These are phyloP conservation scores for Lactarius evosmus DNA, from an alignment of 768 basidiomycete genomes.

Conservation along the genomic window DNA sequence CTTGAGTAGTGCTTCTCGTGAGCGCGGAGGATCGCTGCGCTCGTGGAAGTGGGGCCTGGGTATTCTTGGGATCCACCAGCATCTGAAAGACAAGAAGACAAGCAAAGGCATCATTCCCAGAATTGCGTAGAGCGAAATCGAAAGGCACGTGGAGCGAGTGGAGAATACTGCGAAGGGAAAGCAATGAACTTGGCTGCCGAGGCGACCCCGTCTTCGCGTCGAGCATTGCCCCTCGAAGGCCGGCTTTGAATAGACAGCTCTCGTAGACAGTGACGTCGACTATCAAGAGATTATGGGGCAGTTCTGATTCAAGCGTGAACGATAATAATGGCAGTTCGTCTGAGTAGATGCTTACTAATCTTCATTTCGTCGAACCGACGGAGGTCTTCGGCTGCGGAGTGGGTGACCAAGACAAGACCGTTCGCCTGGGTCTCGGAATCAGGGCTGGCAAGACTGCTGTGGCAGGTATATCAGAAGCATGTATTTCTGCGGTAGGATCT, in stretches of 20 bases:
- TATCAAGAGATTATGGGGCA: slow-evolving; percentile 69
- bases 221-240: slow-evolving; percentile 57
- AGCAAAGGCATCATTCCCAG: slow-evolving; percentile 81
- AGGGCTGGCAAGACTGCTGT: slow-evolving; percentile 69
- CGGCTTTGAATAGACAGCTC: slow-evolving; percentile 54
- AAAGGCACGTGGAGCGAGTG: slow-evolving; percentile 49
- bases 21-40: not conserved
- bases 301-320: slow-evolving; percentile 41
- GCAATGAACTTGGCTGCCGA: slow-evolving; percentile 49
- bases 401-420: slow-evolving; percentile 67
- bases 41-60: slow-evolving; percentile 32
- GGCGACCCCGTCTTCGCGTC: slow-evolving; percentile 55
- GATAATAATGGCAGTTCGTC: slow-evolving; percentile 7
- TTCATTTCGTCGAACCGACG: slow-evolving; percentile 72
- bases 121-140: slow-evolving; percentile 55
- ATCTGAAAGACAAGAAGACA: slow-evolving; percentile 64
- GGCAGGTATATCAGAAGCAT: slow-evolving; percentile 5
- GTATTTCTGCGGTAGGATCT: not conserved
- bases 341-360: slow-evolving; percentile 54
- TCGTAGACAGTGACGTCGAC: slow-evolving; percentile 67
- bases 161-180: slow-evolving; percentile 65
- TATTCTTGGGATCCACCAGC: slow-evolving; percentile 55
- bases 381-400: slow-evolving; percentile 54
- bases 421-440: slow-evolving; percentile 73
- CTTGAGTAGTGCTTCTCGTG: not conserved